Evolutionary conservation across 2,329 filamentous ascomycete species (phyloP).

Genomic region (Trichoderma cornu-damae): DNA sequence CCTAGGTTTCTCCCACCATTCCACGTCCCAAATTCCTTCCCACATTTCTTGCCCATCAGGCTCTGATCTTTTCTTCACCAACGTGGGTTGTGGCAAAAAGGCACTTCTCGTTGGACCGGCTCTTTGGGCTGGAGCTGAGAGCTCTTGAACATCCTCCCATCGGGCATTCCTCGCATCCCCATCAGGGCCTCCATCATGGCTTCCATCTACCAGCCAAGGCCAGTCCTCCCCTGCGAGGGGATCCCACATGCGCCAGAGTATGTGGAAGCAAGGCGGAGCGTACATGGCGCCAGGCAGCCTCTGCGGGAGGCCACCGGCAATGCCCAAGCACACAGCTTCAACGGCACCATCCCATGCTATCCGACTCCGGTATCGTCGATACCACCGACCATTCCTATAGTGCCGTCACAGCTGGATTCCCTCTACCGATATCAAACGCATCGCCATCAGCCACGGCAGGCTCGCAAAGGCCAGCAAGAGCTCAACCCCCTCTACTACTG

Average conservation of each 20-base stretch:
- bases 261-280: constrained; percentile 40
- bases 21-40: constrained; percentile 41
- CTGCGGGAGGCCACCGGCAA: constrained; percentile 51
- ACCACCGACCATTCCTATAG: constrained; percentile 45
- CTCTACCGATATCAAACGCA: constrained; percentile 37
- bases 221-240: constrained; percentile 48
- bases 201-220: constrained; percentile 40
- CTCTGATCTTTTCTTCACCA: constrained; percentile 29
- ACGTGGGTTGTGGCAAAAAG: constrained; percentile 24
- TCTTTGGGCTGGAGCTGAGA: constrained; percentile 27
- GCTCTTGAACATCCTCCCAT: constrained; percentile 26
- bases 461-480: constrained; percentile 34
- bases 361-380: constrained; percentile 40
- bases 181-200: constrained; percentile 30
- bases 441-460: constrained; percentile 33
- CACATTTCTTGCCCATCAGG: constrained; percentile 40
- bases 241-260: constrained; percentile 46
- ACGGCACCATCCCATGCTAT: constrained; percentile 42
- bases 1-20: constrained; percentile 42
- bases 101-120: constrained; percentile 28
- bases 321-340: constrained; percentile 41
- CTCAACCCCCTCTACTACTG: constrained; percentile 59
- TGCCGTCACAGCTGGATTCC: constrained; percentile 45
- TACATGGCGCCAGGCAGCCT: constrained; percentile 39
- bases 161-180: constrained; percentile 19